Evolutionary conservation across 495 filamentous ascomycete genomes (phyloP).

Genomic region (Melanomma pulvis-pyrius): DNA sequence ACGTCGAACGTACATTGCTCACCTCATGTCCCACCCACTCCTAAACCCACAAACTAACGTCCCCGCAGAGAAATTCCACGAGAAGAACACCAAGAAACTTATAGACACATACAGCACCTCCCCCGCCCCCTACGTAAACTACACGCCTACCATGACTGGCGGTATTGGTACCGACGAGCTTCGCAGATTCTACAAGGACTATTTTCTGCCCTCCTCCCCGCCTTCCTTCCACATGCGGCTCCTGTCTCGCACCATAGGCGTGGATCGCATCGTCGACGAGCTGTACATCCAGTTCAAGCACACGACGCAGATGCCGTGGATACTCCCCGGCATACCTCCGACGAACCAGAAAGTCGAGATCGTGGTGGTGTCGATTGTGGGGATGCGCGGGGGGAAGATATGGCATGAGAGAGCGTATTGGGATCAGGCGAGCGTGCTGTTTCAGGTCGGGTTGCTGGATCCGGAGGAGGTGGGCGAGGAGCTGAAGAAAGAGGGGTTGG

Average conservation of each 20-base stretch:
- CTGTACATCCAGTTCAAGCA: conserved; percentile 68
- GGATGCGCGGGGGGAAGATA: conserved; percentile 70
- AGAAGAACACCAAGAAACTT: conserved; percentile 46
- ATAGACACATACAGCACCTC: conserved; percentile 58
- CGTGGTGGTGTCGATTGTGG: conserved; percentile 74
- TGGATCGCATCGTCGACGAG: conserved; percentile 65
- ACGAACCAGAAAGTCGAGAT: conserved; percentile 70
- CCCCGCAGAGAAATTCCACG: conserved; percentile 42
- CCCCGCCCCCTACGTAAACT: conserved; percentile 62
- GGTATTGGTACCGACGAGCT: conserved; percentile 70
- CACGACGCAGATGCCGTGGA: conserved; percentile 72
- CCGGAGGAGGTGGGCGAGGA: conserved; percentile 56
- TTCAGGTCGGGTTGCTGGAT: conserved; percentile 76
- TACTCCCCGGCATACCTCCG: conserved; percentile 74
- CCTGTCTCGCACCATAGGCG: conserved; percentile 67
- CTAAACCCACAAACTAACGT: not conserved
- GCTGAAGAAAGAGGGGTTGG: conserved; percentile 52
- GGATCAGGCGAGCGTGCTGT: conserved; percentile 78
- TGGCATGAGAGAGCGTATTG: conserved; percentile 85
- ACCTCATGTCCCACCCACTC: not conserved
- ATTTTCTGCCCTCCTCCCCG: conserved; percentile 74
- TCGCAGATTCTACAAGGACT: conserved; percentile 71
- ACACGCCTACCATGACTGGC: conserved; percentile 65
- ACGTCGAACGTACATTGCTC: conserved; percentile 55
- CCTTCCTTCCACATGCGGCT: conserved; percentile 68